Percentiles rank a stretch among this genome's conserved stretches.
Conservation (phyloP, 305 asterid species). For the Caryopteris hybrid region DNA sequence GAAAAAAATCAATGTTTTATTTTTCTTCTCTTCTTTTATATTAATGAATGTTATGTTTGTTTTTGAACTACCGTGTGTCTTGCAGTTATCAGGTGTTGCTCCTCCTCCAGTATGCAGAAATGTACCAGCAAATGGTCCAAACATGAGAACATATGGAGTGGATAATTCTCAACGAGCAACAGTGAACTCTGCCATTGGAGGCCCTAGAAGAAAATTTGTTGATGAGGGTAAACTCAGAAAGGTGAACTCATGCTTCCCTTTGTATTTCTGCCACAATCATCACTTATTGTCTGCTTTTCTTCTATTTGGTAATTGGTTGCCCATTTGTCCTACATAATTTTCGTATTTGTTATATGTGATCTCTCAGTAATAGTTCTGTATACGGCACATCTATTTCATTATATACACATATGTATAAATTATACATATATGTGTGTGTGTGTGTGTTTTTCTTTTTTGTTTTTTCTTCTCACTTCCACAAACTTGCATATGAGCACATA, state of each 20-base stretch:
- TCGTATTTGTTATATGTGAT: not conserved
- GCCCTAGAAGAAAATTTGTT: constrained; percentile 92
- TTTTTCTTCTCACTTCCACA: no score
- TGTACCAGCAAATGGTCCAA: constrained; percentile 59
- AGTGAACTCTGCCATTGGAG: constrained; percentile 57
- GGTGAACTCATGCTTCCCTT: constrained; percentile 38
- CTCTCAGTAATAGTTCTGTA: constrained; percentile 7
- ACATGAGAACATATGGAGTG: constrained; percentile 51
- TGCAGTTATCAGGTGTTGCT: constrained; percentile 84
- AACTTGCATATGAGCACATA: not conserved
- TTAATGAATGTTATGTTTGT: not conserved
- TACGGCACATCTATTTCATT: not conserved
- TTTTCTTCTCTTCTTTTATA: not conserved
- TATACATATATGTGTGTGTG: not conserved
- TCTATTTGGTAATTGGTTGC: not conserved
- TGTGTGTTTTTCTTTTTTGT: not conserved
- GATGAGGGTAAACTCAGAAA: constrained; percentile 94
- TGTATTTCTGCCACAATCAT: not conserved
- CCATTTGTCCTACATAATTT: not conserved
- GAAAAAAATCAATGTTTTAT: not conserved
- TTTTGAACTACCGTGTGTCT: constrained; percentile 18
- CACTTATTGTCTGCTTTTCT: constrained; percentile 10
- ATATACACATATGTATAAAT: not conserved
- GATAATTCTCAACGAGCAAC: constrained; percentile 68
- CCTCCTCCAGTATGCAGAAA: constrained; percentile 92